These are phyloP conservation scores for Diplotaxis tenuifolia DNA, from an alignment of 345 rosid genomes.

Conservation along the genomic window DNA sequence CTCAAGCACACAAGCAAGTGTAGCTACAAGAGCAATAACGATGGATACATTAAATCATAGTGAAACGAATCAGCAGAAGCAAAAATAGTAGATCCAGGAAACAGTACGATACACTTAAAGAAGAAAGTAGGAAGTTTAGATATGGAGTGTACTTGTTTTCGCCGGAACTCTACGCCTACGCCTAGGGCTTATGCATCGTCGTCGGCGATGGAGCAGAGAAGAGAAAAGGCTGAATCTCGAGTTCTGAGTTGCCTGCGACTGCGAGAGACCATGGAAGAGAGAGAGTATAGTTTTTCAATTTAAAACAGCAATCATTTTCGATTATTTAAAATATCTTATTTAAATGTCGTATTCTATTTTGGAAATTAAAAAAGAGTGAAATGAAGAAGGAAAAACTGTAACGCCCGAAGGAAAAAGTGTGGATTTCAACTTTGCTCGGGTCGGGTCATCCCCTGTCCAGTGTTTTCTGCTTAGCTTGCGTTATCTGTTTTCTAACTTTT, in stretches of 20 bases:
- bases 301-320: background rate
- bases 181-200: background rate
- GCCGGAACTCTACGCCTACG: background rate
- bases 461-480: background rate
- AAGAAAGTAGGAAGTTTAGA: background rate
- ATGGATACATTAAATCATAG: constrained; percentile 18
- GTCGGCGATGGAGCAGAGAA: background rate
- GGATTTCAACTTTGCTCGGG: constrained; percentile 14
- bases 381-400: background rate
- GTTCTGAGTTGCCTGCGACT: constrained; percentile 24
- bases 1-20: background rate
- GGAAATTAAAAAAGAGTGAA: background rate
- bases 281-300: background rate
- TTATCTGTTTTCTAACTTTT: background rate
- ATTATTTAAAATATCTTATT: background rate
- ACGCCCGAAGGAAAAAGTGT: background rate
- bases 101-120: constrained; percentile 4
- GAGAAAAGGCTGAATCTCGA: constrained; percentile 8
- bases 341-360: background rate
- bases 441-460: constrained; percentile 22
- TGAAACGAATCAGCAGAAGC: background rate
- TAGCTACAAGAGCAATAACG: background rate
- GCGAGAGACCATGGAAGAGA: constrained; percentile 5
- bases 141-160: background rate
- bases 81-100: constrained; percentile 25